phyloP scores from a whole-genome alignment of 371 early-diverging fungal species.

The Mucor velutinosus region DNA sequence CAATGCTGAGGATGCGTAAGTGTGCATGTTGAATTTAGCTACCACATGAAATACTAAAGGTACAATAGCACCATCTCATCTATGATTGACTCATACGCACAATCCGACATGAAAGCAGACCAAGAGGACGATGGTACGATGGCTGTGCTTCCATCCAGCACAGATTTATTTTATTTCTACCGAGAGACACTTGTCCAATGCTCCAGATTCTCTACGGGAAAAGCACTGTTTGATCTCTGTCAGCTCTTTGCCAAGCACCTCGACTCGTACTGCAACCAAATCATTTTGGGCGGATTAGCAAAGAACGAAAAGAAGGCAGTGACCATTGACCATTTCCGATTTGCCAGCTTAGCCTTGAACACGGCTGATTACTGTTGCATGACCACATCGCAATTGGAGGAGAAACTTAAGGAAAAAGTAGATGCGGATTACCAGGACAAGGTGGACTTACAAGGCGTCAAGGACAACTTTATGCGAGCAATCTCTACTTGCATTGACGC shows the following conservation, averaged over 20 bases:
- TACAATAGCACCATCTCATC: conserved; percentile 50
- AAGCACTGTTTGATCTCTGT: conserved; percentile 78
- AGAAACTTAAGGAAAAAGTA: conserved; percentile 81
- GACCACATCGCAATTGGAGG: conserved; percentile 86
- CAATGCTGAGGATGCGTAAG: conserved; percentile 79
- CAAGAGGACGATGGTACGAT: conserved; percentile 63
- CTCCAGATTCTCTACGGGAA: conserved; percentile 81
- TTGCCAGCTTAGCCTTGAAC: conserved; percentile 78
- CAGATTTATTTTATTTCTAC: conserved; percentile 89
- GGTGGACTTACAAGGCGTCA: conserved; percentile 71
- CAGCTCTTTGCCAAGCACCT: conserved; percentile 81
- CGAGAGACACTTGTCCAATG: conserved; percentile 84
- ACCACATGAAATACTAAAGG: background rate
- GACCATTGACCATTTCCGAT: conserved; percentile 61
- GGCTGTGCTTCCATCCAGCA: conserved; percentile 82
- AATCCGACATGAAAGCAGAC: conserved; percentile 47
- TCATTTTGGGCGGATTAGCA: conserved; percentile 70
- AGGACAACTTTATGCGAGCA: conserved; percentile 74
- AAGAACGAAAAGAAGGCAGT: conserved; percentile 69
- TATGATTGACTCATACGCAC: conserved; percentile 62
- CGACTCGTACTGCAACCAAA: conserved; percentile 67
- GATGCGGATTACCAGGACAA: conserved; percentile 62
- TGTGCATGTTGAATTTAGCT: background rate
- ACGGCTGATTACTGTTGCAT: conserved; percentile 93
- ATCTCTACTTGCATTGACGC: conserved; percentile 62